Conservation (phyloP, 768 basidiomycete genomes). For the Tricholoma bakamatsutake region DNA sequence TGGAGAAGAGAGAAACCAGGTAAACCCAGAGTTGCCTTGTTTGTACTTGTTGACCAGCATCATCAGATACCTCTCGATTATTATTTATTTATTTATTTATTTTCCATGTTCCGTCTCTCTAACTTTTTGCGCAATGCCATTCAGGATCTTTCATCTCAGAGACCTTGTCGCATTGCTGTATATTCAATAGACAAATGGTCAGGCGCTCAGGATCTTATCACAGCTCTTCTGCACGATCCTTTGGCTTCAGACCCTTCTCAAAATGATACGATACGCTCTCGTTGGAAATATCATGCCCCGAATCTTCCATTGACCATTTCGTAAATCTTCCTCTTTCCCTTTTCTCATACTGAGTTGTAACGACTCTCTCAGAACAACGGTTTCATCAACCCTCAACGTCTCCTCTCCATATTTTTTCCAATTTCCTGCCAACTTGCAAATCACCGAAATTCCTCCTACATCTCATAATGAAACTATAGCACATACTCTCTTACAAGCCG, state of each 20-base stretch:
- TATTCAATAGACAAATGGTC: constrained; percentile 54
- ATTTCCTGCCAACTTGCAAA: constrained; percentile 44
- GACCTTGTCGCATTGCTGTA: constrained; percentile 45
- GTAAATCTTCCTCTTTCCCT: constrained; percentile 31
- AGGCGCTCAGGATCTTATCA: constrained; percentile 52
- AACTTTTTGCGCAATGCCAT: constrained; percentile 32
- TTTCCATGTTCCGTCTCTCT: constrained; percentile 1
- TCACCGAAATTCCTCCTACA: constrained; percentile 34
- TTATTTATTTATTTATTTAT: background rate
- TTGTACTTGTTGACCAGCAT: background rate
- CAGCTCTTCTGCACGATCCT: constrained; percentile 67
- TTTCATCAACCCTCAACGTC: constrained; percentile 6
- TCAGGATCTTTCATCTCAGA: constrained; percentile 26
- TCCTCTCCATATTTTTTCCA: constrained; percentile 51
- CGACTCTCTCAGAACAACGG: background rate
- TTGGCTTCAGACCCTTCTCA: constrained; percentile 47
- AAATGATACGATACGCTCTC: constrained; percentile 35
- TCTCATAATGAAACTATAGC: constrained; percentile 6
- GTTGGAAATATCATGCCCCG: constrained; percentile 37
- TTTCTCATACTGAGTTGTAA: constrained; percentile 1
- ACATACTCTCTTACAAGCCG: constrained; percentile 35
- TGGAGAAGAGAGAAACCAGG: background rate
- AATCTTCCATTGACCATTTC: constrained; percentile 30
- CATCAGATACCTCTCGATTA: background rate
- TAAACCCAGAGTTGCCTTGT: background rate